Base-by-base conservation (phyloP, 176 grass and related monocot species). In the Ensete glaucum region DNA sequence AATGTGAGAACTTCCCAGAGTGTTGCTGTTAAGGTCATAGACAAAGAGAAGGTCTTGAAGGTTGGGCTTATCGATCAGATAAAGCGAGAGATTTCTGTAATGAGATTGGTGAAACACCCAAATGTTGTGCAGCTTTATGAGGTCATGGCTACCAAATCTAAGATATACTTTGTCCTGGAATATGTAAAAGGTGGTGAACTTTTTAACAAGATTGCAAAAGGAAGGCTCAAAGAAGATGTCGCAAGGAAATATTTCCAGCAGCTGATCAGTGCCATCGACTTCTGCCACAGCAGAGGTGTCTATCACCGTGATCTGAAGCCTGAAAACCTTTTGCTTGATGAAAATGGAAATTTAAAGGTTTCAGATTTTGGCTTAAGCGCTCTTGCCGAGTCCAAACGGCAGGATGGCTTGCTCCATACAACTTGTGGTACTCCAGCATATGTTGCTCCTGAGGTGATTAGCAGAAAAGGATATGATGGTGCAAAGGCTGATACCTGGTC, bases 81-180 rank as follows among this genome's bases (percentile, higher is more conserved):
- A 5, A 68, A 68, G 34, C 66, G 66, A 48, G 66, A 68, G 66
- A 68, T 68, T 14, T 49, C 66, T 1, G 27, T n/a, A 26, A 68
- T 68, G 66, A 68, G 66, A 68, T 48, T 68, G 26, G 29, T 68
- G 29, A 68, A 17, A 14, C 66, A 68, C 66, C 66, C 66, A 68
- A 68, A 68, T 48, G 29, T 68, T 68, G 66, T 68, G 66, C 29
- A 68, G 66, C 66, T 68, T 48, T 68, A 68, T 48, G 66, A 68
- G 66, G 66, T 68, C 11, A 68, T 68, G 66, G 66, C 66, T 48
- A 68, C 66, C 27, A 68, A 48, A 68, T 48, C 66, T 19, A 68
- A 68, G 66, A 68, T 68, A 43, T 68, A 68, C 26, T 68, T 68
- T 19, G 66, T 68, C 27, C 66, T 68, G 66, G 66, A 68, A 19